Evolutionary conservation across 2,329 filamentous ascomycete genomes (phyloP).

Genomic region (Dryadomyces quercus-mongolicae): DNA sequence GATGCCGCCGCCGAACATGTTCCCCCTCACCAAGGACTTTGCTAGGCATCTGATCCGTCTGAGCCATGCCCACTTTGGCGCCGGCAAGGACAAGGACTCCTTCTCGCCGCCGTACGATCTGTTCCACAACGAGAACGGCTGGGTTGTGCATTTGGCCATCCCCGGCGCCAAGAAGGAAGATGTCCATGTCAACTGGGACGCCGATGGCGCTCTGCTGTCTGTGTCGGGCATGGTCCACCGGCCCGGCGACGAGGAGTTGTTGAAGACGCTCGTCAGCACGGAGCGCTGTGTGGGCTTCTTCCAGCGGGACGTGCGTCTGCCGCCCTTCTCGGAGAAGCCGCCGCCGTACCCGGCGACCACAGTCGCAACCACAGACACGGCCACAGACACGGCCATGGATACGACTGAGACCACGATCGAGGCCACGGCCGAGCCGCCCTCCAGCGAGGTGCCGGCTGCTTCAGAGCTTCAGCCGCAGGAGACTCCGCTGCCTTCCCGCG

Average conservation of each 20-base stretch:
- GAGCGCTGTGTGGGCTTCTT: slow-evolving; percentile 67
- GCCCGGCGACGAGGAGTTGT: slow-evolving; percentile 56
- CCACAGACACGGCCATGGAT: too few relatives aligned
- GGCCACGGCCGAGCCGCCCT: neutral
- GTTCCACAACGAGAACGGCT: slow-evolving; percentile 44
- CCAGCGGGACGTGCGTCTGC: slow-evolving; percentile 55
- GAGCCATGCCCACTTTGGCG: neutral
- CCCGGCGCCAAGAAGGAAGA: slow-evolving; percentile 65
- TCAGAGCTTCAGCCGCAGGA: slow-evolving; percentile 29
- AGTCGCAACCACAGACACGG: neutral
- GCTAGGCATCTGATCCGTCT: neutral
- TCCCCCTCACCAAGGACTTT: too few relatives aligned
- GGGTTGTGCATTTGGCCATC: slow-evolving; percentile 58
- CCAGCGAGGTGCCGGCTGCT: neutral
- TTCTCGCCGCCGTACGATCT: slow-evolving; percentile 61
- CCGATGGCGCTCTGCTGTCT: slow-evolving; percentile 51
- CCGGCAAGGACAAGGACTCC: slow-evolving; percentile 19
- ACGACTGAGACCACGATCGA: slow-evolving; percentile 4
- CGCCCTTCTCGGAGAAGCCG: slow-evolving; percentile 18
- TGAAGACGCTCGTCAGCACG: slow-evolving; percentile 48
- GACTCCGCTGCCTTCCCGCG: slow-evolving; percentile 34
- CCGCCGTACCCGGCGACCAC: neutral
- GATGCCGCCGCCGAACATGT: too few relatives aligned
- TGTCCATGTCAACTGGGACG: slow-evolving; percentile 64
- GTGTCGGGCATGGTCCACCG: slow-evolving; percentile 64